A percentile compares a stretch with the other conserved stretches of the same genome.
These are phyloP conservation scores for Aspergillus funiculosus DNA, from an alignment of 495 filamentous ascomycete genomes.

Conservation along the genomic window DNA sequence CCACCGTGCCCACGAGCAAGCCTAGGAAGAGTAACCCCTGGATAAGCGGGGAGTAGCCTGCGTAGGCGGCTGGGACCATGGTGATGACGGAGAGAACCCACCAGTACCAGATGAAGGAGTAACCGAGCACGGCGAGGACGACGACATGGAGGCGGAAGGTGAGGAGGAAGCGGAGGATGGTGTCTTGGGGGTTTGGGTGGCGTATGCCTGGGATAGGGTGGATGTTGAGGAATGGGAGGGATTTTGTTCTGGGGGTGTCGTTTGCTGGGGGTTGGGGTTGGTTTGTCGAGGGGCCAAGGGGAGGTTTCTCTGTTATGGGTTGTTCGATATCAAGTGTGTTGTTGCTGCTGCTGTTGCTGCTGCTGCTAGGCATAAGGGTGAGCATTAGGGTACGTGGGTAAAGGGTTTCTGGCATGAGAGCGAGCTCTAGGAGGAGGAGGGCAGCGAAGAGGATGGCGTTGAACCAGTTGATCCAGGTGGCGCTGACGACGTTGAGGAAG, in stretches of 20 bases:
- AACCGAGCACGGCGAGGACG: conserved; percentile 43
- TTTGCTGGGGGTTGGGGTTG: background rate
- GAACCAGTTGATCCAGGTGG: conserved; percentile 55
- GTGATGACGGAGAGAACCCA: conserved; percentile 58
- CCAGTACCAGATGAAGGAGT: conserved; percentile 59
- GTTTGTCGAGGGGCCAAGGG: background rate
- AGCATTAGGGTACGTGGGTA: conserved; percentile 54
- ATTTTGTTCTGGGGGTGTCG: conserved; percentile 40
- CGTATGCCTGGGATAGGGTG: conserved; percentile 47
- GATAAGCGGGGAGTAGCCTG: conserved; percentile 43
- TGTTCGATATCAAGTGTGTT: conserved; percentile 28
- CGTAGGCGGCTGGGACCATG: conserved; percentile 54
- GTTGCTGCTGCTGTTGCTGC: background rate
- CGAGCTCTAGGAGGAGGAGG: conserved; percentile 46
- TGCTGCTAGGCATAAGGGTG: conserved; percentile 23
- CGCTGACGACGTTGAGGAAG: conserved; percentile 46
- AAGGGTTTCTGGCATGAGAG: conserved; percentile 55
- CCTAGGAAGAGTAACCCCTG: conserved; percentile 56
- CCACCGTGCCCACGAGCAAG: conserved; percentile 50
- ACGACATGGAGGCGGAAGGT: conserved; percentile 47
- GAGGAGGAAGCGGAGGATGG: conserved; percentile 40
- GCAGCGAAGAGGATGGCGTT: conserved; percentile 52
- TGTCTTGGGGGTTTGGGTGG: conserved; percentile 50
- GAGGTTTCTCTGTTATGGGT: background rate
- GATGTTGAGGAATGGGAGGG: conserved; percentile 47